Percentiles rank a stretch among this genome's conserved stretches.
These are phyloP conservation scores for Aquilaria agallochum DNA, from an alignment of 441 rosid species.

Conservation along the genomic window DNA sequence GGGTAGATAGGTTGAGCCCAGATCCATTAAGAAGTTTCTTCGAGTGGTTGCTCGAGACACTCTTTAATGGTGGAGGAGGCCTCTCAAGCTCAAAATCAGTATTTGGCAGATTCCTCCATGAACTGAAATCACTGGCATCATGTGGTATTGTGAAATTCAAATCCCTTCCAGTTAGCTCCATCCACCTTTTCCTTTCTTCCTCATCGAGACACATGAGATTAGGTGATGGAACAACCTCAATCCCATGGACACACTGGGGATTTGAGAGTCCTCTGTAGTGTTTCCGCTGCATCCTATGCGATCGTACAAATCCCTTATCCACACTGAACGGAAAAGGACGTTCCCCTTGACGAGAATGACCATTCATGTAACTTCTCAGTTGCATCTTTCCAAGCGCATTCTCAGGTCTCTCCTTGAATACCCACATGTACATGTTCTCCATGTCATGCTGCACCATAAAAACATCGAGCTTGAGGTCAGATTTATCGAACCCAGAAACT, in stretches of 20 bases:
- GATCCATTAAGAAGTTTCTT: slow-evolving; percentile 64
- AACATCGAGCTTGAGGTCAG: slow-evolving; percentile 58
- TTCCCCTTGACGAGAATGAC: slow-evolving; percentile 72
- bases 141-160: slow-evolving; percentile 48
- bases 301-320: slow-evolving; percentile 66
- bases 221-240: slow-evolving; percentile 55
- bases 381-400: slow-evolving; percentile 79
- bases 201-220: slow-evolving; percentile 51
- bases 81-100: slow-evolving; percentile 67
- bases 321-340: slow-evolving; percentile 58
- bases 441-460: slow-evolving; percentile 73
- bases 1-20: slow-evolving; percentile 54
- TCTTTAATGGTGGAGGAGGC: slow-evolving; percentile 42
- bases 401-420: slow-evolving; percentile 64
- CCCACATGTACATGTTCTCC: slow-evolving; percentile 89
- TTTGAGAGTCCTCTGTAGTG: slow-evolving; percentile 72
- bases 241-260: slow-evolving; percentile 74
- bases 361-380: slow-evolving; percentile 68
- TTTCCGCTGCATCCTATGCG: slow-evolving; percentile 75
- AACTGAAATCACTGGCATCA: slow-evolving; percentile 61
- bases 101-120: slow-evolving; percentile 65
- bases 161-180: slow-evolving; percentile 66
- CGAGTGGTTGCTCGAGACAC: slow-evolving; percentile 36
- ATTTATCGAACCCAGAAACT: slow-evolving; percentile 51
- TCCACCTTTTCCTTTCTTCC: slow-evolving; percentile 68